Percentiles rank a stretch among this genome's conserved stretches.
Evolutionary conservation across 257 asterid genomes (phyloP).

Genomic region (Solanum pimpinellifolium): DNA sequence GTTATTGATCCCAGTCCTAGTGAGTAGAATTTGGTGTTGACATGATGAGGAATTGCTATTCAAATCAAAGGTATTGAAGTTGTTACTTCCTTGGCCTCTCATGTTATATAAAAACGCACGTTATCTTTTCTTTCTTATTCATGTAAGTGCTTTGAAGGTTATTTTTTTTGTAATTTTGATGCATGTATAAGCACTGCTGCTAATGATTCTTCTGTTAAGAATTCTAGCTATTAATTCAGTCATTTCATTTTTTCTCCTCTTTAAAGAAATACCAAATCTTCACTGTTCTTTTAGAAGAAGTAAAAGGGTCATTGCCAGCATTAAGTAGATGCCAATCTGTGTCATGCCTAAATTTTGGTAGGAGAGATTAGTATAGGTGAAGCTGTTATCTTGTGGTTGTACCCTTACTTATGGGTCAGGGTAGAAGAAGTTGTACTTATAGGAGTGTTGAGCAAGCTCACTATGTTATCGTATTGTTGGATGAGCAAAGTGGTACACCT

Average conservation of each 20-base stretch:
- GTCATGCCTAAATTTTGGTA: not conserved
- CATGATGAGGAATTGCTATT: not conserved
- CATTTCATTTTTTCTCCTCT: not conserved
- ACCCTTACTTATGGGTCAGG: not conserved
- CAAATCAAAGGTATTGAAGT: not conserved
- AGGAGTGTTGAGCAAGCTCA: not conserved
- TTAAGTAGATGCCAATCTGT: not conserved
- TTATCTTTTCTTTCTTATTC: not conserved
- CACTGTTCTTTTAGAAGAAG: not conserved
- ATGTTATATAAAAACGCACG: not conserved
- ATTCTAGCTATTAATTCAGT: not conserved
- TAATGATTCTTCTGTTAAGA: not conserved
- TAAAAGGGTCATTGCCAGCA: not conserved
- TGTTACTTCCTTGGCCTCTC: not conserved
- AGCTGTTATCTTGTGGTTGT: not conserved
- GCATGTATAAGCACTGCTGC: not conserved
- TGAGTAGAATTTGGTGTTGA: not conserved
- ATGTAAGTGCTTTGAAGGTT: not conserved
- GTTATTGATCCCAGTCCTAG: constrained; percentile 26
- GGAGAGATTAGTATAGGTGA: not conserved
- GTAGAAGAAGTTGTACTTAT: not conserved
- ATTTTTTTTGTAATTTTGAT: not conserved
- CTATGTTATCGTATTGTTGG: not conserved
- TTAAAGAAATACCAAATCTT: not conserved
- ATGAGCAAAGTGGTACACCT: not conserved